Evolutionary conservation across 1,284 basidiomycete genomes (phyloP).

Genomic region (Microbotryum saponariae): DNA sequence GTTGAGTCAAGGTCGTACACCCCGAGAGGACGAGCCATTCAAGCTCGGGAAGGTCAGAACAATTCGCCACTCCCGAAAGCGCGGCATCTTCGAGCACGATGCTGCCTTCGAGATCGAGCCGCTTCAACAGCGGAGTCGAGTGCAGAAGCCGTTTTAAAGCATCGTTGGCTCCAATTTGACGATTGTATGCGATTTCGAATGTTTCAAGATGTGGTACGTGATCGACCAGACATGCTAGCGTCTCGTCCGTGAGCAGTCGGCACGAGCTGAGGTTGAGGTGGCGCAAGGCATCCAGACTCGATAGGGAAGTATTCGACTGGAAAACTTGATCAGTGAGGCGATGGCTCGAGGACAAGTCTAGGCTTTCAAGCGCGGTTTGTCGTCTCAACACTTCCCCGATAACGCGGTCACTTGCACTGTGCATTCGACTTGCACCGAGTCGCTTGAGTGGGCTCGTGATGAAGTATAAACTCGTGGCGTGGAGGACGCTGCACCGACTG

Average conservation of each 20-base stretch:
- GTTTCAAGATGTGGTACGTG: conserved; percentile 67
- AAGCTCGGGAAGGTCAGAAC: conserved; percentile 52
- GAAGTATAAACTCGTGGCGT: conserved; percentile 52
- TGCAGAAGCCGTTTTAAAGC: conserved; percentile 64
- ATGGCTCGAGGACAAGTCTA: conserved; percentile 16
- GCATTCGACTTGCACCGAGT: conserved; percentile 59
- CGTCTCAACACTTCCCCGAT: conserved; percentile 57
- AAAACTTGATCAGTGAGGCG: conserved; percentile 10
- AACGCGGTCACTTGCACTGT: conserved; percentile 62
- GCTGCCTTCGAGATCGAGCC: conserved; percentile 78
- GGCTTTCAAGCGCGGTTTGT: conserved; percentile 11
- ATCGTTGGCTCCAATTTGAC: conserved; percentile 57
- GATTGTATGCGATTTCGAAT: conserved; percentile 72
- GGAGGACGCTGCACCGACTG: conserved; percentile 62
- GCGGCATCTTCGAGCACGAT: conserved; percentile 64
- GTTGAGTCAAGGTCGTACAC: conserved; percentile 55
- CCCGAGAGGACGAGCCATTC: conserved; percentile 67
- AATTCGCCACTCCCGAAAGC: conserved; percentile 58
- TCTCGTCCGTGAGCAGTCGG: conserved; percentile 60
- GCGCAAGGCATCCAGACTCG: conserved; percentile 47
- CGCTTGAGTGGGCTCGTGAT: conserved; percentile 51
- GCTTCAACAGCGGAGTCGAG: conserved; percentile 62
- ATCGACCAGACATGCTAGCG: conserved; percentile 62
- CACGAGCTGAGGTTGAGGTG: conserved; percentile 74
- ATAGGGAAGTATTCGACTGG: not conserved